A percentile compares a stretch with the other conserved stretches of the same genome.
Evolutionary conservation across 2,329 filamentous ascomycete species (phyloP).

Genomic region (Colletotrichum spinosum): DNA sequence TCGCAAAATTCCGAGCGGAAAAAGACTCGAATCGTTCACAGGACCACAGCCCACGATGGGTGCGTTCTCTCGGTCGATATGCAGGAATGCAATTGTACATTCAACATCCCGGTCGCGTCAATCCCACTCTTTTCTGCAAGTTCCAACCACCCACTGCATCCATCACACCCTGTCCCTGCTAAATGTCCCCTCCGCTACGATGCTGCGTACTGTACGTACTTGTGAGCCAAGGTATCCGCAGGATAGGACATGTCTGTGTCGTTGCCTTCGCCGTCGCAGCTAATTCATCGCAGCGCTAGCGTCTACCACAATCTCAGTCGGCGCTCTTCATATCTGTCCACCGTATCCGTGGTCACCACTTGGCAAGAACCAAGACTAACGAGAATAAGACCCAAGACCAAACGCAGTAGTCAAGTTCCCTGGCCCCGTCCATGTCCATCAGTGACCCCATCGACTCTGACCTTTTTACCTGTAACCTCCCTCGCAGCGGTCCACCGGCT

Average conservation of each 20-base stretch:
- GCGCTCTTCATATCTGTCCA: constrained; percentile 5
- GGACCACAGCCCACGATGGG: no score
- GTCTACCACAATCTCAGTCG: background rate
- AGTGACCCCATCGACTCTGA: constrained; percentile 8
- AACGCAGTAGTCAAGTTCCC: no score
- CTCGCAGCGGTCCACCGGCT: constrained; percentile 23
- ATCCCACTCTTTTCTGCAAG: constrained; percentile 29
- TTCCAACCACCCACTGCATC: constrained; percentile 29
- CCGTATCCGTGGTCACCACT: constrained; percentile 5
- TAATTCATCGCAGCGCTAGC: background rate
- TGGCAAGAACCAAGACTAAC: no score
- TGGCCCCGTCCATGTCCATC: background rate
- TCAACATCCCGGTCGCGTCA: constrained; percentile 23
- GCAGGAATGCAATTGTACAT: background rate
- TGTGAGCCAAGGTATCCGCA: no score
- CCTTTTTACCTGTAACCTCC: constrained; percentile 33
- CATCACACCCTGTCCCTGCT: background rate
- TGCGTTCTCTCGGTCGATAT: no score
- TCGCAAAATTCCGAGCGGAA: no score
- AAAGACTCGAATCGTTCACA: no score
- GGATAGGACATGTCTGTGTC: no score
- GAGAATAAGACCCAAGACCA: no score
- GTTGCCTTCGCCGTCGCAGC: background rate
- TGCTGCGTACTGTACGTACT: no score
- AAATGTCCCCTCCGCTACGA: no score